Base-by-base conservation (phyloP, 1,284 basidiomycete genomes). In the Tylopilus sp. region DNA sequence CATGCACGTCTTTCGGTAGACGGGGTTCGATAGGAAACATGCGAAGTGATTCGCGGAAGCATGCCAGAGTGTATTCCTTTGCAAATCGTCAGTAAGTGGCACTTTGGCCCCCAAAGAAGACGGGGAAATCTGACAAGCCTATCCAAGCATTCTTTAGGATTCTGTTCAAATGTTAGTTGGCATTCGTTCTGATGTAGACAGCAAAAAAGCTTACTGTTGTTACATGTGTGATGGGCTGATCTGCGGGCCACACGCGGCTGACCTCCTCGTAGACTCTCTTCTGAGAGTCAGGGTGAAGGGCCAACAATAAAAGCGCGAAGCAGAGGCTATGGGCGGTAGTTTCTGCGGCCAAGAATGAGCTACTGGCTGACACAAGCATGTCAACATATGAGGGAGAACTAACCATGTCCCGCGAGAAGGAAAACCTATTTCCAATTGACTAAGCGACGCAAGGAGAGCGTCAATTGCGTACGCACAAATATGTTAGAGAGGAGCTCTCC, bases 251-350 rank as follows among this genome's bases (percentile, higher is more conserved):
- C 37, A 72, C 43, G 10, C 43, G 50, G 7, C 46, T 38, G n/a
- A 69, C 61, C 44, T 79, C 74, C 41, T 73, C 66, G 41, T 70
- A 72, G 0, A 77, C 42, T 44, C 67, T 73, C 16, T 68, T 60
- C 53, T 79, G 78, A 18, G 66, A 60, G 1, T 74, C 71, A 2
- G 74, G 74, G 54, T 77, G 61, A 12, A 77, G 57, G 0, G 78
- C 78, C 4, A 79, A 56, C n/a, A 75, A 59, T 1, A 57, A 59
- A 12, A 76, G 52, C 0, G 66, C 59, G 33, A 76, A 77, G 33
- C 65, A 67, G 4, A 77, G 59, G 0, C 74, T 65, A 52, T 78
- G 74, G 7, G 75, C 65, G 0, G 71, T 70, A 0, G 74, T 77
- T 59, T 76, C 74, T 76, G 31, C 5, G 3, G 2, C 4, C 12